Evolutionary conservation across 331 rosid species (phyloP).

Genomic region (Malus hybrid): DNA sequence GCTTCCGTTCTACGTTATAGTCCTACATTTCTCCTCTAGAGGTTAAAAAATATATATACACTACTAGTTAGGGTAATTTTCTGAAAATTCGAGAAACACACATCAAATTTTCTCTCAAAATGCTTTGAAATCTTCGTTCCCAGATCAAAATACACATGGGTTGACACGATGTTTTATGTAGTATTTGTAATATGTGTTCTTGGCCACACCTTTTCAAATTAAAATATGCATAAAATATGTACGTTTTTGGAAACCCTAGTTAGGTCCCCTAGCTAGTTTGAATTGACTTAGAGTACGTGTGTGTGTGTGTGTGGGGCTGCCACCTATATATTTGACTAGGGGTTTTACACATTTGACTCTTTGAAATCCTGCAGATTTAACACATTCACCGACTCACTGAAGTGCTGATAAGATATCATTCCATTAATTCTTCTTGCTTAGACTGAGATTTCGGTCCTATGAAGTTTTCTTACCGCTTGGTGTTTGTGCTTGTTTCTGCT

Average conservation of each 20-base stretch:
- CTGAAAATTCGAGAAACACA: background rate
- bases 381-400: background rate
- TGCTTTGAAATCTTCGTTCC: constrained; percentile 8
- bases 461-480: background rate
- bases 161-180: background rate
- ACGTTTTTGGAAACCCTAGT: background rate
- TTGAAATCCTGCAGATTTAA: background rate
- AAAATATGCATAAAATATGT: background rate
- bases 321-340: background rate
- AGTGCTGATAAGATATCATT: background rate
- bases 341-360: background rate
- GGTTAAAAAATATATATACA: background rate
- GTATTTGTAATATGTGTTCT: background rate
- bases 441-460: background rate
- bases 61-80: background rate
- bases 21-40: background rate
- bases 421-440: background rate
- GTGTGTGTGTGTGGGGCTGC: background rate
- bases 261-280: background rate
- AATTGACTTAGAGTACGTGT: background rate
- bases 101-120: background rate
- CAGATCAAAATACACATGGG: constrained; percentile 11
- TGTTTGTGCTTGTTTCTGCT: constrained; percentile 4
- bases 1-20: constrained; percentile 9
- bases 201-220: background rate